Evolutionary conservation across 441 rosid genomes (phyloP).

Genomic region (Gossypium gossypioides): DNA sequence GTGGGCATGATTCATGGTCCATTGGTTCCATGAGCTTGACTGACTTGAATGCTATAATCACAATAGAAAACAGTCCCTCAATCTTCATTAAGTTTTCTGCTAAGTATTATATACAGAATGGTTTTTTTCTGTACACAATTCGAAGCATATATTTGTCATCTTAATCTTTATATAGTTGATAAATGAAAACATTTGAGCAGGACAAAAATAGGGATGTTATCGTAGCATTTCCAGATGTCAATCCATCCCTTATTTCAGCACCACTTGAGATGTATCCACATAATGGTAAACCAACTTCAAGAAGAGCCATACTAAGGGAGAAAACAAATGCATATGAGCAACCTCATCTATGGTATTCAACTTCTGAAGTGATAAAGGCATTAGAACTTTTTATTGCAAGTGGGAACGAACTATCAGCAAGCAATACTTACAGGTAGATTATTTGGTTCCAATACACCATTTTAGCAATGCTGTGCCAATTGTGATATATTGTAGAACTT

Average conservation of each 20-base stretch:
- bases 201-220: conserved; percentile 75
- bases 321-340: conserved; percentile 32
- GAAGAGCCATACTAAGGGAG: conserved; percentile 24
- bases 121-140: neutral
- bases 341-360: conserved; percentile 62
- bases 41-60: neutral
- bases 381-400: conserved; percentile 42
- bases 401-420: conserved; percentile 39
- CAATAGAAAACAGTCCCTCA: neutral
- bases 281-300: conserved; percentile 26
- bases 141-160: neutral
- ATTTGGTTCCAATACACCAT: conserved; percentile 1
- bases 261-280: conserved; percentile 17
- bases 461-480: neutral
- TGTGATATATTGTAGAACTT: neutral
- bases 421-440: conserved; percentile 43
- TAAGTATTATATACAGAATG: neutral
- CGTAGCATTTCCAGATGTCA: conserved; percentile 67
- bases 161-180: neutral
- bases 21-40: neutral
- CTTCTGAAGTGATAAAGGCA: conserved; percentile 45
- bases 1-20: neutral
- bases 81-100: neutral
- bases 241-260: conserved; percentile 33
- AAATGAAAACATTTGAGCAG: conserved; percentile 25